phyloP scores from a whole-genome alignment of 1,284 basidiomycete genomes.

The Mrakiaceae sp. region DNA sequence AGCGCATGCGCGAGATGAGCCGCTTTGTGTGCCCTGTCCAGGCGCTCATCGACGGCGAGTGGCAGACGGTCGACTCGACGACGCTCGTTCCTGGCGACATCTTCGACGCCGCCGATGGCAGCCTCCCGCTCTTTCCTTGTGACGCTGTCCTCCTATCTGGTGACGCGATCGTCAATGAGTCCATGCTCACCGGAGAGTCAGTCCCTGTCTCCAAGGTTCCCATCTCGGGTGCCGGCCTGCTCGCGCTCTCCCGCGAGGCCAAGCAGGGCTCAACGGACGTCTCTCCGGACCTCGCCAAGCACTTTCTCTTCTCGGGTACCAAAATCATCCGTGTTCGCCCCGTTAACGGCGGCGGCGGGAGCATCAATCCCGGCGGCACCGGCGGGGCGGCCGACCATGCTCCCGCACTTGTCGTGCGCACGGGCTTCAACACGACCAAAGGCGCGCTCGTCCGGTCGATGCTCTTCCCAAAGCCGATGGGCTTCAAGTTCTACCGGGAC shows the following conservation, averaged over 20 bases:
- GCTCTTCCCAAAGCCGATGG: conserved; percentile 97
- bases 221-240: conserved; percentile 57
- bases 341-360: conserved; percentile 39
- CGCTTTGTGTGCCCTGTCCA: conserved; percentile 72
- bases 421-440: conserved; percentile 96
- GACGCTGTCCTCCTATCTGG: conserved; percentile 88
- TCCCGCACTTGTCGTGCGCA: conserved; percentile 79
- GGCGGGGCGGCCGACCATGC: conserved; percentile 44
- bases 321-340: conserved; percentile 83
- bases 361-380: conserved; percentile 38
- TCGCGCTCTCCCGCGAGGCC: conserved; percentile 51
- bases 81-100: conserved; percentile 88
- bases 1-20: conserved; percentile 94
- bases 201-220: conserved; percentile 84
- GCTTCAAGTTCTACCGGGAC: conserved; percentile 95
- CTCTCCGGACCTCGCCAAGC: conserved; percentile 60
- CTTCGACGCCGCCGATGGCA: conserved; percentile 70
- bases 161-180: conserved; percentile 96
- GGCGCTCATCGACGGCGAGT: conserved; percentile 59
- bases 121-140: conserved; percentile 68
- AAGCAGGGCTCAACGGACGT: conserved; percentile 47
- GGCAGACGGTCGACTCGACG: conserved; percentile 62
- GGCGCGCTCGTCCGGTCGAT: conserved; percentile 92
- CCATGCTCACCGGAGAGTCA: conserved; percentile 94
- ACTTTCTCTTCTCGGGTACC: conserved; percentile 87